Conservation (phyloP, 306 rosid genomes). For the Ormosia emarginata region DNA sequence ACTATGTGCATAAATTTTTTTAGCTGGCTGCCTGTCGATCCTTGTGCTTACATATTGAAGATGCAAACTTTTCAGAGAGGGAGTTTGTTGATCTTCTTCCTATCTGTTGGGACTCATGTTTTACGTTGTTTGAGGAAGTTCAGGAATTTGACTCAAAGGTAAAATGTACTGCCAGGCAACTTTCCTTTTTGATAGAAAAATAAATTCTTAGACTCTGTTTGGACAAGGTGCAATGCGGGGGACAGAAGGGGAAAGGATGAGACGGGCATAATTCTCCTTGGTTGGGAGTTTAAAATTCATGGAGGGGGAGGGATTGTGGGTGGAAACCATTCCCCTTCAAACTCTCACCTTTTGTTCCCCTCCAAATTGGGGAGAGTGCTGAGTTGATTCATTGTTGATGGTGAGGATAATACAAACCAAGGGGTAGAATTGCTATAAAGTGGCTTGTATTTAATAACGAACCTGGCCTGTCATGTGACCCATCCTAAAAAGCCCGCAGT, state of each 20-base stretch:
- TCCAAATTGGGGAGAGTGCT: not conserved
- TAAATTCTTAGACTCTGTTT: not conserved
- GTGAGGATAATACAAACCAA: not conserved
- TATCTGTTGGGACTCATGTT: conserved; percentile 88
- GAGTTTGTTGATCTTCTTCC: conserved; percentile 90
- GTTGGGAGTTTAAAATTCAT: conserved; percentile 13
- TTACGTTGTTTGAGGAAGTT: conserved; percentile 80
- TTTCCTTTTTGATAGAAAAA: not conserved
- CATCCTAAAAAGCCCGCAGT: not conserved
- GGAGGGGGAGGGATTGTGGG: not conserved
- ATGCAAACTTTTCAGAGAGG: conserved; percentile 82
- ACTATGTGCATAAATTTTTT: conserved; percentile 31
- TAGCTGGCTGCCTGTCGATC: conserved; percentile 98
- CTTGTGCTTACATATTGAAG: conserved; percentile 80
- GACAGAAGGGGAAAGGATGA: not conserved
- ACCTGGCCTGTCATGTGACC: not conserved
- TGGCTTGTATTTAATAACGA: not conserved
- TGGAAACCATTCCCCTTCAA: not conserved
- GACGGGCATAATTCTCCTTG: not conserved
- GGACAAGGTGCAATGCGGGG: not conserved
- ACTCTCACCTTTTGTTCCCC: not conserved
- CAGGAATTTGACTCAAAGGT: conserved; percentile 99
- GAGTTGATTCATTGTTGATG: not conserved
- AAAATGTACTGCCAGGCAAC: conserved; percentile 24
- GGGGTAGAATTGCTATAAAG: not conserved